Evolutionary conservation across 257 asterid genomes (phyloP).

Genomic region (Verbascum thapsus): DNA sequence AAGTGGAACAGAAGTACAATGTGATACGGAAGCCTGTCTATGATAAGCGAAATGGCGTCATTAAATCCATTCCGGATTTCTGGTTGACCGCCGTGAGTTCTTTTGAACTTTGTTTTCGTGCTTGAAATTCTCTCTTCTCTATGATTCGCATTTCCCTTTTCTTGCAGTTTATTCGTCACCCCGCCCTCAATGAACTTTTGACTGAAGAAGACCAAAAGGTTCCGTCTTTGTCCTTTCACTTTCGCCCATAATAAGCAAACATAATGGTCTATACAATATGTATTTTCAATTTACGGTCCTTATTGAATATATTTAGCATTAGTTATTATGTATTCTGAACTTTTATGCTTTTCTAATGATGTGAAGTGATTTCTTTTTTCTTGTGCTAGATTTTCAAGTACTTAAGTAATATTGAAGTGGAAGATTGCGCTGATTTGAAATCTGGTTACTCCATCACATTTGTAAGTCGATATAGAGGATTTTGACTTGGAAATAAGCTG

Average conservation of each 20-base stretch:
- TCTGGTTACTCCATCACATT: conserved; percentile 85
- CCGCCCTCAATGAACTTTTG: conserved; percentile 83
- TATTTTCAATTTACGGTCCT: no score
- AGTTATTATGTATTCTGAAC: background rate
- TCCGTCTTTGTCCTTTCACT: conserved; percentile 26
- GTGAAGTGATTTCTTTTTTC: conserved; percentile 24
- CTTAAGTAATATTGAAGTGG: conserved; percentile 81
- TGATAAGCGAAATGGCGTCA: conserved; percentile 71
- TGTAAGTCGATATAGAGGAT: conserved; percentile 49
- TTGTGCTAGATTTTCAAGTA: conserved; percentile 74
- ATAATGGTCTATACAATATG: no score
- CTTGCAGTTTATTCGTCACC: conserved; percentile 88
- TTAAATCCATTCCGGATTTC: conserved; percentile 84
- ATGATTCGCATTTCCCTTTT: conserved; percentile 12
- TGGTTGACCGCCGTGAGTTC: conserved; percentile 93
- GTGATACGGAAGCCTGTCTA: conserved; percentile 84
- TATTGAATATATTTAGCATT: no score
- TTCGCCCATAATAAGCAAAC: conserved; percentile 8
- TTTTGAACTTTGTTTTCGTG: conserved; percentile 1
- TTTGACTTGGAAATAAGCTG: conserved; percentile 2
- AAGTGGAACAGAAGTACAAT: conserved; percentile 85
- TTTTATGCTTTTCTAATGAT: conserved; percentile 15
- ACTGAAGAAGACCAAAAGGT: conserved; percentile 96
- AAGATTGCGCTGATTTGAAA: conserved; percentile 87
- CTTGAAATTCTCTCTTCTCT: conserved; percentile 5